Percentiles rank a stretch among this genome's conserved stretches.
Conservation (phyloP, 1,284 basidiomycete genomes). For the Schizophyllum amplum region DNA sequence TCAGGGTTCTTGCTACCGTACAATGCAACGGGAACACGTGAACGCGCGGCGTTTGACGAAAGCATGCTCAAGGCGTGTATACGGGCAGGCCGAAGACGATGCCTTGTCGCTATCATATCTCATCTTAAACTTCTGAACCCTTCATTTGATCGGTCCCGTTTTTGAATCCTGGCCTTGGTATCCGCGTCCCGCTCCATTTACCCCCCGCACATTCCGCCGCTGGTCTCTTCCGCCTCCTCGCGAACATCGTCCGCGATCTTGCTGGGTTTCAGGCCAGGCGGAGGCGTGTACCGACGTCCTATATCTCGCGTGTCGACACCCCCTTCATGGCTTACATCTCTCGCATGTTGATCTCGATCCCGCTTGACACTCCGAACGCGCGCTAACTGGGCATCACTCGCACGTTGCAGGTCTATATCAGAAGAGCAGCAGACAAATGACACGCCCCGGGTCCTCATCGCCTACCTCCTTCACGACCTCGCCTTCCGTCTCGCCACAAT, state of each 20-base stretch:
- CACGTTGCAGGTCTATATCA: neutral
- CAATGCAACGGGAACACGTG: constrained; percentile 60
- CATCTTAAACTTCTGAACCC: constrained; percentile 19
- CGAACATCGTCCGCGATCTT: neutral
- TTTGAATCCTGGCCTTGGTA: neutral
- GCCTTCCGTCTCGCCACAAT: constrained; percentile 12
- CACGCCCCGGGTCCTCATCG: constrained; percentile 14
- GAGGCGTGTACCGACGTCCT: neutral
- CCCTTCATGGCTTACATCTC: neutral
- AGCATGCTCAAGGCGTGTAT: neutral
- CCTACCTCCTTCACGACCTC: constrained; percentile 16
- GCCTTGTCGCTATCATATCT: constrained; percentile 26
- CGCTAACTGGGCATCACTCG: neutral
- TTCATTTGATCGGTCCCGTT: neutral
- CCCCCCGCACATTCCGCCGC: neutral
- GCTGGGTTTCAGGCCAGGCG: neutral
- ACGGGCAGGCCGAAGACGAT: constrained; percentile 34
- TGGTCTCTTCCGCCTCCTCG: neutral
- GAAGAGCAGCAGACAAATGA: neutral
- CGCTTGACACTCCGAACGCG: neutral
- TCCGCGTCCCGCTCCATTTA: neutral
- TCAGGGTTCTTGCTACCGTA: constrained; percentile 5
- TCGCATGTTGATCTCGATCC: neutral
- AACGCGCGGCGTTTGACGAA: constrained; percentile 50
- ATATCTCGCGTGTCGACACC: neutral